Evolutionary conservation across 176 grass and related monocot genomes (phyloP).

Genomic region (Phyllostachys edulis): DNA sequence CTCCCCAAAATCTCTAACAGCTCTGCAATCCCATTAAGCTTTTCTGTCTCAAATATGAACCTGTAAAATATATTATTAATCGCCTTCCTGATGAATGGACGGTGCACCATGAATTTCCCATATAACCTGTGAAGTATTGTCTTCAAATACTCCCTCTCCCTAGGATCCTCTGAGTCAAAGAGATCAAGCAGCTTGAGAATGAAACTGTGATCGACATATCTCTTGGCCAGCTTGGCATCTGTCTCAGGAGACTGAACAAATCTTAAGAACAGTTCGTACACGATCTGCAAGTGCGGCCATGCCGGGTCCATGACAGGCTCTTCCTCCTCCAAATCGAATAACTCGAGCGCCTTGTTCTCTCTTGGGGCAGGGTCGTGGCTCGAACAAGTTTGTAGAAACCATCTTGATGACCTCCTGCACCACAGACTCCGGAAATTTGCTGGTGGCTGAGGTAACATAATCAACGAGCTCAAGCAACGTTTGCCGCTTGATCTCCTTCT

Average conservation of each 20-base stretch:
- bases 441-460: conserved; percentile 53
- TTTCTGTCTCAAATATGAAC: conserved; percentile 80
- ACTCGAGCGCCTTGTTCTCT: conserved; percentile 54
- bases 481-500: conserved; percentile 78
- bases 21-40: conserved; percentile 69
- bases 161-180: conserved; percentile 72
- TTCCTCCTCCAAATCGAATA: conserved; percentile 71
- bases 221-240: conserved; percentile 71
- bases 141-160: conserved; percentile 80
- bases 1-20: conserved; percentile 71
- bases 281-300: conserved; percentile 70
- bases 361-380: conserved; percentile 30
- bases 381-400: conserved; percentile 64
- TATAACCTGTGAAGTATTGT: conserved; percentile 83
- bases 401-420: conserved; percentile 55
- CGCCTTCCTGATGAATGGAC: conserved; percentile 69
- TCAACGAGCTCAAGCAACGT: conserved; percentile 68
- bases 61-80: conserved; percentile 78
- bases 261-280: conserved; percentile 71
- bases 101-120: conserved; percentile 79
- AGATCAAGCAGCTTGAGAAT: conserved; percentile 66
- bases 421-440: conserved; percentile 50
- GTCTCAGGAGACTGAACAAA: conserved; percentile 70
- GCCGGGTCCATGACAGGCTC: conserved; percentile 74
- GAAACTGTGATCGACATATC: conserved; percentile 62